These are phyloP conservation scores for Epichloe uncinata DNA, from an alignment of 2,329 filamentous ascomycete genomes.

Conservation along the genomic window DNA sequence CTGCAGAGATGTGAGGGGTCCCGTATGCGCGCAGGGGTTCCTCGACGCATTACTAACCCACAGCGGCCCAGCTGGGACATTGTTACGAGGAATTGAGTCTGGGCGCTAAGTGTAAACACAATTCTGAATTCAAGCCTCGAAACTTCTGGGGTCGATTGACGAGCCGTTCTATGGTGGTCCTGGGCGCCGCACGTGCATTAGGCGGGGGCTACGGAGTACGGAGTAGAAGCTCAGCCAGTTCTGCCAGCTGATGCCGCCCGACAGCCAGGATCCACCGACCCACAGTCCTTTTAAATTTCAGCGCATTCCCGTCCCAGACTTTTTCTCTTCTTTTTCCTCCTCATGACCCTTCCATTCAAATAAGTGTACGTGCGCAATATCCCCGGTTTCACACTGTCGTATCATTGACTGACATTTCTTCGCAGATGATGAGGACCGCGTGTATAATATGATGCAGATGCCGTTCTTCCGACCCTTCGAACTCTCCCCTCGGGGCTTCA, in stretches of 20 bases:
- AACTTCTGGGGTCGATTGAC: not conserved
- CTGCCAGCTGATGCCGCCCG: constrained; percentile 5
- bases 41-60: constrained; percentile 10
- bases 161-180: too few relatives aligned
- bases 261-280: not conserved
- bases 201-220: too few relatives aligned
- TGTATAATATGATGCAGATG: constrained; percentile 78
- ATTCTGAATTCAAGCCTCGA: not conserved
- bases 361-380: constrained; percentile 55
- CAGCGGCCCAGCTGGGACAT: constrained; percentile 14
- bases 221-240: not conserved
- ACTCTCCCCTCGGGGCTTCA: constrained; percentile 89
- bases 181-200: too few relatives aligned
- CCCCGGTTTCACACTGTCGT: constrained; percentile 7
- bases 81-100: constrained; percentile 9
- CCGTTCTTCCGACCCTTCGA: constrained; percentile 49
- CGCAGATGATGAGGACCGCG: constrained; percentile 99
- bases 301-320: constrained; percentile 17
- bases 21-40: not conserved
- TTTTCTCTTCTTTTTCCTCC: constrained; percentile 42
- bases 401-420: constrained; percentile 20
- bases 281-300: constrained; percentile 22
- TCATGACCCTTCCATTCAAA: constrained; percentile 99
- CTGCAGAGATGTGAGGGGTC: constrained; percentile 6
- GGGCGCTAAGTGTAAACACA: not conserved